Evolutionary conservation across 495 filamentous ascomycete species (phyloP), one percentile per base, ranked within the genome.

Genomic region (Xylaria scruposa): DNA sequence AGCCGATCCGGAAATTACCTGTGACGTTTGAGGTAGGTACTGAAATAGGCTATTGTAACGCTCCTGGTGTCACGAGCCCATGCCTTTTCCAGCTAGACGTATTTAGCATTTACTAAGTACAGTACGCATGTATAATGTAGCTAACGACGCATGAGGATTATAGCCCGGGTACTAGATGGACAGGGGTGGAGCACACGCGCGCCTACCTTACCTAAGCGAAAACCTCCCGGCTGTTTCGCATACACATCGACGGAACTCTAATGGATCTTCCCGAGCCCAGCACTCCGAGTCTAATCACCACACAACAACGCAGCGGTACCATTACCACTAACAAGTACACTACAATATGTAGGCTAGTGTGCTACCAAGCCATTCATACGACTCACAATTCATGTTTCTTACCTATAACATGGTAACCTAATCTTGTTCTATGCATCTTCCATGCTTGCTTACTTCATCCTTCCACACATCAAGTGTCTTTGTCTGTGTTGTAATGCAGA

Each of bases 391-490:
- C 15, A 53, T 24, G 26, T 29, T 40, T 54, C 47, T 42, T 49
- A 67, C 33, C 17, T 33, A 26, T 49, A 8, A 54, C 29, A 12
- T 2, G 6, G 49, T 3, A 40, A 24, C 49, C 36, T n/a, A 54
- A 44, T 17, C 38, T 56, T 29, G 49, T 54, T 21, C 47, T 49
- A 26, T 26, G 65, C 49, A 67, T 67, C 10, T 67, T 67, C 65
- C 65, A 67, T 67, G 65, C 65, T 42, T 56, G 24, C n/a, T n/a
- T n/a, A n/a, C 21, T 56, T 10, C 65, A 42, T 54, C 64, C 64
- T 67, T 67, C 64, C 17, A 53, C 31, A 10, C 33, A 33, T 40
- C 47, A 13, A 56, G 47, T 42, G 33, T 36, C 24, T 19, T n/a
- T 33, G 64, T 15, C 42, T 17, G 36, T 29, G 13, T 7, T n/a